phyloP scores from a whole-genome alignment of 2,329 filamentous ascomycete species.

The Taxawa tesnikishii region DNA sequence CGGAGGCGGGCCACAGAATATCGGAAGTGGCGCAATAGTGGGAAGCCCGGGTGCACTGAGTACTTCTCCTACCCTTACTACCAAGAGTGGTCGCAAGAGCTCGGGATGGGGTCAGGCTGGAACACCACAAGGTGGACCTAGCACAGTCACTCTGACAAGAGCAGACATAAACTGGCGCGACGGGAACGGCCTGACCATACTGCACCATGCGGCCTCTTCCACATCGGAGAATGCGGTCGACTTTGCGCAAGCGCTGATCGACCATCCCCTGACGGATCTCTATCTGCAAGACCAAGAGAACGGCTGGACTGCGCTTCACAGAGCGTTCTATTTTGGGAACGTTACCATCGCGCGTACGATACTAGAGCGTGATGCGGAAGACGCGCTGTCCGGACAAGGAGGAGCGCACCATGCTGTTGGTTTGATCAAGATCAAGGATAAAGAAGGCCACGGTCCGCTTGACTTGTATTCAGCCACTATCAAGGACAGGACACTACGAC shows the following conservation, averaged over 20 bases:
- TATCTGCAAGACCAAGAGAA: conserved; percentile 82
- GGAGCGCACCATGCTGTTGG: conserved; percentile 53
- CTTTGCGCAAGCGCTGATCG: conserved; percentile 69
- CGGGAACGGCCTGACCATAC: conserved; percentile 64
- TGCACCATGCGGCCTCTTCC: conserved; percentile 76
- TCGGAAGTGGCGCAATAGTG: conserved; percentile 18
- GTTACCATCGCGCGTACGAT: conserved; percentile 74
- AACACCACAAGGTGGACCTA: conserved; percentile 29
- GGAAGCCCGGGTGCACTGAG: conserved; percentile 32
- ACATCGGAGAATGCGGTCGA: conserved; percentile 52
- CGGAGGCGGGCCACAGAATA: conserved; percentile 21
- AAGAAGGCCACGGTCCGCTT: conserved; percentile 87
- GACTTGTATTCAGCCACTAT: conserved; percentile 87
- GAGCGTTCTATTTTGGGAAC: conserved; percentile 83
- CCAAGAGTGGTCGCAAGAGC: conserved; percentile 21
- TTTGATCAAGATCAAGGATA: conserved; percentile 89
- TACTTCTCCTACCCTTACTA: conserved; percentile 30
- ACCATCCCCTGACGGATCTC: conserved; percentile 72
- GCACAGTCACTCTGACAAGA: conserved; percentile 36
- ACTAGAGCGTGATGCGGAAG: conserved; percentile 61
- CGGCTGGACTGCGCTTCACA: conserved; percentile 90
- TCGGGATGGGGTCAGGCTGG: conserved; percentile 24
- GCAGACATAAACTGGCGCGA: conserved; percentile 79
- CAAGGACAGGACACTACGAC: conserved; percentile 53
- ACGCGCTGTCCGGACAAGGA: conserved; percentile 46